Evolutionary conservation across 805 yeast genomes (phyloP).

Genomic region (Debaryomyces prosopidis): DNA sequence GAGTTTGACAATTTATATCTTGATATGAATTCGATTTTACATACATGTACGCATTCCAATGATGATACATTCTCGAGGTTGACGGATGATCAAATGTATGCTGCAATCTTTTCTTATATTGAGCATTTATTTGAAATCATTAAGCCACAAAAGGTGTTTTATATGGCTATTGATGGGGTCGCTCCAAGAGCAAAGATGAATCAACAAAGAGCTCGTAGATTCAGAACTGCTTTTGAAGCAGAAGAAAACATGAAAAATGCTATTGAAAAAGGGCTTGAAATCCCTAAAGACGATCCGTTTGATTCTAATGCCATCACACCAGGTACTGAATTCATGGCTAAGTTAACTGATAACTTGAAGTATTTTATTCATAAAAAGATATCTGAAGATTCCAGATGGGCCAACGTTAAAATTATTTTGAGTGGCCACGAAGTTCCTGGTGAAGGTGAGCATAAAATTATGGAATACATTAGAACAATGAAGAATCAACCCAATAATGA

Average conservation of each 20-base stretch:
- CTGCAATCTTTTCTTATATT: constrained; percentile 89
- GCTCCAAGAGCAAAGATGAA: constrained; percentile 99
- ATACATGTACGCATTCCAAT: constrained; percentile 87
- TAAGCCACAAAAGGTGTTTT: constrained; percentile 81
- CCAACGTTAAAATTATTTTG: constrained; percentile 68
- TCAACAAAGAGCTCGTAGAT: constrained; percentile 95
- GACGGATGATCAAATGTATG: constrained; percentile 89
- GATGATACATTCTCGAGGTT: constrained; percentile 61
- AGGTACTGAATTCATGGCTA: constrained; percentile 95
- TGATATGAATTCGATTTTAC: constrained; percentile 97
- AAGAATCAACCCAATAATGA: constrained; percentile 74
- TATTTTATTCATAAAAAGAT: constrained; percentile 88
- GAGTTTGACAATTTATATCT: constrained; percentile 93
- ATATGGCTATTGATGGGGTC: constrained; percentile 98
- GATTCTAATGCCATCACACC: constrained; percentile 95
- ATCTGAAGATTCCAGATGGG: constrained; percentile 86
- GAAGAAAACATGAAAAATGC: constrained; percentile 78
- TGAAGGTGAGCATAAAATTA: constrained; percentile 97
- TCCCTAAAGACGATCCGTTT: constrained; percentile 83
- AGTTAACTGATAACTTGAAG: constrained; percentile 74
- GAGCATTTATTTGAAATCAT: constrained; percentile 90
- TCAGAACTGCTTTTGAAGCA: constrained; percentile 91
- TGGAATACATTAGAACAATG: constrained; percentile 83
- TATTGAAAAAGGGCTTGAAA: constrained; percentile 63
- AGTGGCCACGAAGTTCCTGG: constrained; percentile 98